Base-by-base conservation (phyloP, 805 yeast species). In the Ogataea angusta region DNA sequence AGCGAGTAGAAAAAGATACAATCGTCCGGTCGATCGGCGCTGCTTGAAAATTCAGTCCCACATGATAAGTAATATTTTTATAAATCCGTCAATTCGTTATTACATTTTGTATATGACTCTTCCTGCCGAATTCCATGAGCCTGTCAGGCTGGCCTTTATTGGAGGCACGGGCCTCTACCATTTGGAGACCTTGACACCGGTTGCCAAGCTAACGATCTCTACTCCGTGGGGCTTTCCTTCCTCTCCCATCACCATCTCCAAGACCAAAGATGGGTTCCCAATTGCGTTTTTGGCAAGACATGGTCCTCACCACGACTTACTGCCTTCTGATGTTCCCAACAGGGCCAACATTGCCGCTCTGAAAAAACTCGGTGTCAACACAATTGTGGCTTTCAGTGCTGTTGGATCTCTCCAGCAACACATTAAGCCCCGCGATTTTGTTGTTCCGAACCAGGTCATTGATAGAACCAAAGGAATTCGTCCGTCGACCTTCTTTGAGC, bases 181-280 rank as follows among this genome's bases (percentile, higher is more conserved):
- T 43, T 71, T 93, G 42, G 86, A 83, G 29, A 80, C 86, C 42
- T 71, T 93, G 41, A 75, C 81, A 34, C 95, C 95, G 3, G 95
- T 91, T 33, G 96, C 96, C 12, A 71, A 82, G 52, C 67, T 93
- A 30, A 78, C 87, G 12, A 66, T 89, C 43, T 75, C 84, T 14
- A 93, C 99, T 3, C 99, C 99, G 16, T 93, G 98, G 98, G 99
- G 99, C 9, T 76, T 74, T 51, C 96, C 99, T 16, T 89, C 97
- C 4, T 83, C 95, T 10, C 90, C 96, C 28, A 85, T 93, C 59
- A 90, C 96, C 35, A 80, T 93, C 46, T 83, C 95, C n/a, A 79
- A 74, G 50, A 86, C 95, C 30, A 65, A 68, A 3, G 53, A 68
- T 25, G 95, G 95, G 2, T 80, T 87, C 62, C 86, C 89, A 34